Evolutionary conservation across 2,329 filamentous ascomycete genomes (phyloP).

Genomic region (Pseudocercospora ulei): DNA sequence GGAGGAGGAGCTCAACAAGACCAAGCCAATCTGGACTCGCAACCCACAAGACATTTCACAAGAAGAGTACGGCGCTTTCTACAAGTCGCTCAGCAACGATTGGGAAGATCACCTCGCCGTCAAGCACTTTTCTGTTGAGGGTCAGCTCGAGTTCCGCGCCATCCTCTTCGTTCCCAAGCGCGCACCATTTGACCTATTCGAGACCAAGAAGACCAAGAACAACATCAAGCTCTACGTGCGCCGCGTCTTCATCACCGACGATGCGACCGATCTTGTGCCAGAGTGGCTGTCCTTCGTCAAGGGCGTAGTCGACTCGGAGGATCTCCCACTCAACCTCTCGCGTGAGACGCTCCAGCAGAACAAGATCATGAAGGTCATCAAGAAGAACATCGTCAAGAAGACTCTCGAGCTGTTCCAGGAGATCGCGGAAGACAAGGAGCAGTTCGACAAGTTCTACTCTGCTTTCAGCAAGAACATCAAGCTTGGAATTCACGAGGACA

Average conservation of each 20-base stretch:
- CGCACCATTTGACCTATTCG: slow-evolving; percentile 97
- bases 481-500: slow-evolving; percentile 99
- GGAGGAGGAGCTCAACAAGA: slow-evolving; percentile 99
- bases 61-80: slow-evolving; percentile 98
- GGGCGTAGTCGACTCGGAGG: slow-evolving; percentile 99
- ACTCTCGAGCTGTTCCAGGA: slow-evolving; percentile 97
- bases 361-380: slow-evolving; percentile 99
- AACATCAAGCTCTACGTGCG: slow-evolving; percentile 99
- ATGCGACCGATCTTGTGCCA: slow-evolving; percentile 96
- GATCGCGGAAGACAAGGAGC: slow-evolving; percentile 98
- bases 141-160: slow-evolving; percentile 99
- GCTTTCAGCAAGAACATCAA: slow-evolving; percentile 99
- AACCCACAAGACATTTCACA: slow-evolving; percentile 90
- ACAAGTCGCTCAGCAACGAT: slow-evolving; percentile 99
- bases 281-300: slow-evolving; percentile 99
- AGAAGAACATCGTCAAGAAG: slow-evolving; percentile 99
- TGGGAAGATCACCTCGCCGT: slow-evolving; percentile 99
- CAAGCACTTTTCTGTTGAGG: slow-evolving; percentile 99
- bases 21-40: slow-evolving; percentile 99
- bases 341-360: slow-evolving; percentile 99
- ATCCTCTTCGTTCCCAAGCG: slow-evolving; percentile 99
- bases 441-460: slow-evolving; percentile 99
- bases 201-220: slow-evolving; percentile 99
- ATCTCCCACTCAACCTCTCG: slow-evolving; percentile 97
- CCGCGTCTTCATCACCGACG: slow-evolving; percentile 99